A percentile compares a stretch with the other conserved stretches of the same genome.
Conservation (phyloP, 2,329 filamentous ascomycete species). For the Lithohypha guttulata region DNA sequence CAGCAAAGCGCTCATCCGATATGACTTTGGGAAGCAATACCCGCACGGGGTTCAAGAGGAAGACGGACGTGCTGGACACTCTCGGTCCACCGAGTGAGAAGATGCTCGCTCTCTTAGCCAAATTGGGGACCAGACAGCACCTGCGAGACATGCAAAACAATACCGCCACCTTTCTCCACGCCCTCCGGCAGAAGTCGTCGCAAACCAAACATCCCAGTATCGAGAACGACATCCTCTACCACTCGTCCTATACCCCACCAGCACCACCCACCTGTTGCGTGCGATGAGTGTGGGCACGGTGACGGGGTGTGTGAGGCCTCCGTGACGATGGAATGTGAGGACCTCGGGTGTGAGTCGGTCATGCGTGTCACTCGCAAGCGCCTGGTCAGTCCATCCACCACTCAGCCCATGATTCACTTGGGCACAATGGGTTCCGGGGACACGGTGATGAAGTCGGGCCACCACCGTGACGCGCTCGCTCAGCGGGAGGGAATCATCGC, state of each 20-base stretch:
- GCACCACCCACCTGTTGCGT: slow-evolving; percentile 19
- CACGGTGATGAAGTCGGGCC: slow-evolving; percentile 28
- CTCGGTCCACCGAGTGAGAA: slow-evolving; percentile 18
- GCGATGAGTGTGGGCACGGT: slow-evolving; percentile 7
- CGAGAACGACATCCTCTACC: slow-evolving; percentile 24
- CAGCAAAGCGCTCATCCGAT: slow-evolving; percentile 23
- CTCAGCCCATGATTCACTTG: slow-evolving; percentile 23
- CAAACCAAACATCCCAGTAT: slow-evolving; percentile 22
- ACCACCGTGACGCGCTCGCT: slow-evolving; percentile 24
- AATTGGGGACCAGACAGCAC: slow-evolving; percentile 12
- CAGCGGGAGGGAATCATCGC: slow-evolving; percentile 20
- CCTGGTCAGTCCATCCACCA: neutral
- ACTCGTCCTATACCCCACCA: slow-evolving; percentile 24
- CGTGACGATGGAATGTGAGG: slow-evolving; percentile 18
- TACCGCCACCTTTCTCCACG: slow-evolving; percentile 1
- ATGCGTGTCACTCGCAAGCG: neutral
- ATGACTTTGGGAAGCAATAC: slow-evolving; percentile 24
- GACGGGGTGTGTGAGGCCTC: slow-evolving; percentile 21
- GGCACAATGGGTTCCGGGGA: slow-evolving; percentile 28
- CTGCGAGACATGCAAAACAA: slow-evolving; percentile 3
- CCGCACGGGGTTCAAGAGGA: slow-evolving; percentile 19
- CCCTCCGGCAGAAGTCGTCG: neutral
- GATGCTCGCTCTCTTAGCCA: slow-evolving; percentile 17
- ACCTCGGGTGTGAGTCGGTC: slow-evolving; percentile 23
- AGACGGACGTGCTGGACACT: slow-evolving; percentile 15